Evolutionary conservation across 2,329 filamentous ascomycete species (phyloP), one percentile per base, ranked within the genome.

Genomic region (Clonostachys chloroleuca): DNA sequence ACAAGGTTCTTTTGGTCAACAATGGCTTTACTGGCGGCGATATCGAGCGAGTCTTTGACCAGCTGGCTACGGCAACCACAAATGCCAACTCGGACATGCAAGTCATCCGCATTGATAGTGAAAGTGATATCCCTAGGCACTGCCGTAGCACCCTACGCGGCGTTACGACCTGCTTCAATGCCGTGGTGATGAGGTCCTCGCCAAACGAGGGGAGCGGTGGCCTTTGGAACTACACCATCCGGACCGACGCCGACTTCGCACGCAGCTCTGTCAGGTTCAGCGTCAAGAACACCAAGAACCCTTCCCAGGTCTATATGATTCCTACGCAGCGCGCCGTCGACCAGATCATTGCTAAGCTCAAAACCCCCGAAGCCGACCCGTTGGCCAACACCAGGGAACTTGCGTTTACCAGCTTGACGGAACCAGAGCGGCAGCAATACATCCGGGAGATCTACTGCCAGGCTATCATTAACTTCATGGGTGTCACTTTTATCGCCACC

Each of bases 201-300:
- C 89, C 90, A 0, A 75, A 66, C 2, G 84, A 94, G 67, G 89
- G 89, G 10, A 52, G 62, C 1, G 77, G 75, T 7, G 77, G 78
- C 2, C 65, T 79, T 41, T 96, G 92, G 92, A 95, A 94, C 65
- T 96, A 96, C 60, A 92, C 89, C 0, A 73, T 96, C 24, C 77
- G 88, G 48, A 83, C 83, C 4, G 92, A 96, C 60, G 85, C 85
- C 35, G 74, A 81, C 1, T 74, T 95, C 48, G 49, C 51, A 30
- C 14, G 34, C 13, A 84, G 84, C 17, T 78, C 81, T 8, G 62
- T 66, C 8, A 79, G 77, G 47, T 83, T 95, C 51, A 75, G 85
- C 52, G 78, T 86, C 33, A 72, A 83, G 34, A 71, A 72, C n/a
- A 65, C 74, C 41, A 74, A 77, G 53, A 95, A 95, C 59, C 86